Evolutionary conservation across 2,329 filamentous ascomycete species (phyloP).

Genomic region (Aspergillus udagawae): DNA sequence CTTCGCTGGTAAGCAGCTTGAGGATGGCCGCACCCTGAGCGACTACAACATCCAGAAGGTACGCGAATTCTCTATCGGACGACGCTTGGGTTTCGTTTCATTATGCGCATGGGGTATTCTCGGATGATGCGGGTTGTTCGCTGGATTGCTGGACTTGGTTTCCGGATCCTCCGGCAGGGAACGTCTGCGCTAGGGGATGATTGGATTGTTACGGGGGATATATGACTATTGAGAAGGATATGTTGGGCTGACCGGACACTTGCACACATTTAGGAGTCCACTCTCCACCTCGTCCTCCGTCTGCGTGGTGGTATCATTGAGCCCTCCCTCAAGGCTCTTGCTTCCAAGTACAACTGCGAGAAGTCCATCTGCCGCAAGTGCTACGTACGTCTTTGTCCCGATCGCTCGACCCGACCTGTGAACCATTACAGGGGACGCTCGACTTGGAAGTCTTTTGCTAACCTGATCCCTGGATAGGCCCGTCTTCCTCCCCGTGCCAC

Average conservation of each 20-base stretch:
- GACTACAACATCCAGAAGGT: conserved; percentile 99
- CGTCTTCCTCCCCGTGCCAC: conserved; percentile 96
- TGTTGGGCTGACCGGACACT: conserved; percentile 29
- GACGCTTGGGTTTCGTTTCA: conserved; percentile 5
- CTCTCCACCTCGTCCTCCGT: conserved; percentile 96
- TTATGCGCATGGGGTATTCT: background rate
- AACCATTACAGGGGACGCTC: background rate
- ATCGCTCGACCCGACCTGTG: background rate
- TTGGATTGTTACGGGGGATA: background rate
- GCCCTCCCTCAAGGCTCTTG: conserved; percentile 96
- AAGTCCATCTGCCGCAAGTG: conserved; percentile 99
- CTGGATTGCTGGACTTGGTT: background rate
- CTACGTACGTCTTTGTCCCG: conserved; percentile 66
- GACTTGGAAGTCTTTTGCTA: background rate
- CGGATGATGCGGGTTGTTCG: conserved; percentile 3
- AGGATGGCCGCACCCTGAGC: conserved; percentile 93
- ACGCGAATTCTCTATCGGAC: conserved; percentile 35
- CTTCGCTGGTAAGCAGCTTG: conserved; percentile 98
- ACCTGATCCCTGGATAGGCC: conserved; percentile 39
- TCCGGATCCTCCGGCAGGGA: background rate
- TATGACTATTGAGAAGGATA: conserved; percentile 4
- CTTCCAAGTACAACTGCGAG: conserved; percentile 99
- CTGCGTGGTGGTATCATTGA: conserved; percentile 99
- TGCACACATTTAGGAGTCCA: conserved; percentile 69
- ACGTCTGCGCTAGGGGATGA: background rate